Conservation (phyloP, 202 grass and related monocot genomes). For the Dendrocalamus latiflorus region DNA sequence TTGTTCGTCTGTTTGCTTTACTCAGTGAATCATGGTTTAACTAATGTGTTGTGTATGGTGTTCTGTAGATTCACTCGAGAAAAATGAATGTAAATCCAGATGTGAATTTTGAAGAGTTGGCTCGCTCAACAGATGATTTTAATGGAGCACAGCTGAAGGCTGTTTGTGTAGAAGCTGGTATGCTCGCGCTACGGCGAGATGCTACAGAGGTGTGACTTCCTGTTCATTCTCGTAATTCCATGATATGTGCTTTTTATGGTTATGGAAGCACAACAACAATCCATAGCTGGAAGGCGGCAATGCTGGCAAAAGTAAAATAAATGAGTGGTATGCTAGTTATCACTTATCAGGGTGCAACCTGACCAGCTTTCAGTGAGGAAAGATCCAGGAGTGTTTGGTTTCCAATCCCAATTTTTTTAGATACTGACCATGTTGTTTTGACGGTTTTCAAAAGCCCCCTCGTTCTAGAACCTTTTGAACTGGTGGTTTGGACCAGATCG, state of each 20-base stretch:
- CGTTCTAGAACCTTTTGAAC: background rate
- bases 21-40: background rate
- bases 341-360: background rate
- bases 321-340: background rate
- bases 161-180: conserved; percentile 94
- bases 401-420: background rate
- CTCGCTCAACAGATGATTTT: conserved; percentile 86
- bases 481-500: background rate
- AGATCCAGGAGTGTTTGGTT: background rate
- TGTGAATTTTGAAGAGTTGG: conserved; percentile 97
- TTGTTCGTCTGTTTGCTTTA: conserved; percentile 4
- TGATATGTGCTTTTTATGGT: background rate
- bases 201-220: conserved; percentile 63
- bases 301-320: background rate
- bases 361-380: background rate
- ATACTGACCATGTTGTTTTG: background rate
- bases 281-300: background rate
- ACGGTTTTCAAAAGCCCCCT: background rate
- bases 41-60: conserved; percentile 8
- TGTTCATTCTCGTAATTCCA: background rate
- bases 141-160: conserved; percentile 90
- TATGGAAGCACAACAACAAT: background rate
- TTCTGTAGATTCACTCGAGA: conserved; percentile 76
- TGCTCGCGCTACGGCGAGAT: conserved; percentile 80
- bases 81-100: conserved; percentile 95